Evolutionary conservation across 768 basidiomycete species (phyloP), one percentile per base, ranked within the genome.

Genomic region (Leccinum rimulosum): DNA sequence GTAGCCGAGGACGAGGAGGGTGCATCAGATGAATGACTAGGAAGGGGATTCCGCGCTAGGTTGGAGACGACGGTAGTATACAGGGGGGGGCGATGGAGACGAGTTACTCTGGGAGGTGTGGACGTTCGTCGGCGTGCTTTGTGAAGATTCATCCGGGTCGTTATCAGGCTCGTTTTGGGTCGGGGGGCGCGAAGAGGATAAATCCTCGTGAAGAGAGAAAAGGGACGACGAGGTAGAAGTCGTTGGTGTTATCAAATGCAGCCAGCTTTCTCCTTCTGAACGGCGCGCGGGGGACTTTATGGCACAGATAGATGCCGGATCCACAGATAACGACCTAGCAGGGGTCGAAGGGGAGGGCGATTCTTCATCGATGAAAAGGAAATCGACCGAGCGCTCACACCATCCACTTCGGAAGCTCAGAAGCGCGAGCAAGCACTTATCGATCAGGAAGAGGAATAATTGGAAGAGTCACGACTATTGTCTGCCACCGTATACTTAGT

Each of bases 391-490:
- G 82, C 79, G 15, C 63, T 85, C 51, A 81, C 84, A 2, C 76
- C 82, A 56, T 80, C 72, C 15, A 59, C 54, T 1, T 63, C 81
- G n/a, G 82, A 82, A 50, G 74, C 77, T 9, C 65, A 53, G 38
- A 63, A 54, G 19, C 70, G 54, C n/a, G 70, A 73, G 47, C 59
- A 65, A 45, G 64, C 58, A 6, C 22, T 73, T 51, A 59, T 66
- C 31, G 64, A 63, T 25, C 69, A 69, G 59, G 88, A 91, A 67
- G 87, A 89, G 59, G 84, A 84, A 28, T 85, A 90, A 0, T 64
- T 92, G 58, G 79, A 83, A 62, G 80, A 80, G 59, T 88, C 86
- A 1, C 72, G 73, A n/a, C 43, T 73, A 19, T 47, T 62, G 56
- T 58, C 68, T 27, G 45, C 10, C 36, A 50, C 7, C 50, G 22